phyloP scores from a whole-genome alignment of 2,329 filamentous ascomycete genomes.

The Mycosphaerella sp. region DNA sequence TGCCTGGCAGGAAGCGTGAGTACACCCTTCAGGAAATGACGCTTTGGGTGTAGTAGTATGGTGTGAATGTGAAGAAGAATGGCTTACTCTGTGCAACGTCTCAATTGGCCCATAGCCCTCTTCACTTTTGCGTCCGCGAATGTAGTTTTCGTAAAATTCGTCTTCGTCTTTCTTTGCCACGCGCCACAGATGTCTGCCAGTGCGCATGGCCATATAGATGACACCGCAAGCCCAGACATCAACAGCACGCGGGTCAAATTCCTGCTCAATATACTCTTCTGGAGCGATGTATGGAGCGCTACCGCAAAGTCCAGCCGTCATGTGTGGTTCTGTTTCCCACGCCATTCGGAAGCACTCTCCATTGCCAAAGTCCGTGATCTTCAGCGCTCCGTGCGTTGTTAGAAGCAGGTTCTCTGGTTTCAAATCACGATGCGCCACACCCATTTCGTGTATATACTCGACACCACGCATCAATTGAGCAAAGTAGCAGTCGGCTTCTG shows the following conservation, averaged over 20 bases:
- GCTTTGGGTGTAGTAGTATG: not conserved
- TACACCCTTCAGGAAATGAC: not conserved
- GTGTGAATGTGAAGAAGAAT: constrained; percentile 1
- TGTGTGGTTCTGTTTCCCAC: constrained; percentile 96
- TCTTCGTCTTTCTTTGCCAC: constrained; percentile 96
- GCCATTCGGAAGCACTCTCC: constrained; percentile 99
- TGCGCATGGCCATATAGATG: constrained; percentile 99
- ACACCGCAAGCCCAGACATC: constrained; percentile 98
- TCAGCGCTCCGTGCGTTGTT: constrained; percentile 85
- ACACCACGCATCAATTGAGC: constrained; percentile 99
- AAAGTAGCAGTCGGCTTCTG: constrained; percentile 96
- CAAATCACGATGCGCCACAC: constrained; percentile 90
- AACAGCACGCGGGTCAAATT: constrained; percentile 96
- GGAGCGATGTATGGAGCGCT: constrained; percentile 96
- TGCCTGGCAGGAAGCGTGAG: constrained; percentile 52
- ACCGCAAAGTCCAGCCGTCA: constrained; percentile 94
- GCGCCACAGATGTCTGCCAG: constrained; percentile 90
- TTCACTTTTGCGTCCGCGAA: constrained; percentile 87
- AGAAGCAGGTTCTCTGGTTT: constrained; percentile 96
- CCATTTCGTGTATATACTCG: constrained; percentile 99
- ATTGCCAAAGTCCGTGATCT: constrained; percentile 98
- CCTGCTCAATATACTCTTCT: constrained; percentile 89
- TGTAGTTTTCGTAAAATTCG: constrained; percentile 91
- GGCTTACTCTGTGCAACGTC: constrained; percentile 81
- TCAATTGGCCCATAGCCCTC: constrained; percentile 96